These are phyloP conservation scores for Trematosphaeria pertusa DNA, from an alignment of 2,329 filamentous ascomycete species.

Conservation along the genomic window DNA sequence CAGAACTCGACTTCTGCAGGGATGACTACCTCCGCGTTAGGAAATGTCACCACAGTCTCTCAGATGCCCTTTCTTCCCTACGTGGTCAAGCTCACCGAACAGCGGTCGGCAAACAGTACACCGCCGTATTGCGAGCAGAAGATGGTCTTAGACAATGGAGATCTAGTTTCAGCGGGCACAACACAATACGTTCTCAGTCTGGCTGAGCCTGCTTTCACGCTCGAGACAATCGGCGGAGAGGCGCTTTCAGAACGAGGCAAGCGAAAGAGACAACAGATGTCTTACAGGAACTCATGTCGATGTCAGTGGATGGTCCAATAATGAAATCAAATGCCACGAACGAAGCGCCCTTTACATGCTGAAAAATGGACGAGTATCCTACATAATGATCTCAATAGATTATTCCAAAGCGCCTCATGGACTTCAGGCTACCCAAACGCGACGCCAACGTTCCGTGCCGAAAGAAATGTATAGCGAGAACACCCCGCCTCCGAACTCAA, in stretches of 20 bases:
- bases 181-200: slow-evolving; percentile 6
- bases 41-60: neutral
- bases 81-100: slow-evolving; percentile 32
- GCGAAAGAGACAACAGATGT: slow-evolving; percentile 7
- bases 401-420: too few relatives aligned
- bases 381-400: too few relatives aligned
- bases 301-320: slow-evolving; percentile 31
- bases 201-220: neutral
- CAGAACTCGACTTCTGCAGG: slow-evolving; percentile 2
- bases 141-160: slow-evolving; percentile 7
- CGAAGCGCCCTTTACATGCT: too few relatives aligned
- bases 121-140: slow-evolving; percentile 31
- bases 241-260: too few relatives aligned
- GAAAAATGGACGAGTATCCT: too few relatives aligned
- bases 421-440: too few relatives aligned
- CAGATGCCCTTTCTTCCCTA: slow-evolving; percentile 24
- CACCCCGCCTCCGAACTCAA: too few relatives aligned
- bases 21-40: neutral
- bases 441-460: too few relatives aligned
- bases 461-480: too few relatives aligned
- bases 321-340: neutral
- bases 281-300: slow-evolving; percentile 16
- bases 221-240: too few relatives aligned
- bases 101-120: slow-evolving; percentile 20
- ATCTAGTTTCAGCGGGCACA: slow-evolving; percentile 1